Evolutionary conservation across 169 alveolate species (phyloP).

Genomic region (Babesia sp.): DNA sequence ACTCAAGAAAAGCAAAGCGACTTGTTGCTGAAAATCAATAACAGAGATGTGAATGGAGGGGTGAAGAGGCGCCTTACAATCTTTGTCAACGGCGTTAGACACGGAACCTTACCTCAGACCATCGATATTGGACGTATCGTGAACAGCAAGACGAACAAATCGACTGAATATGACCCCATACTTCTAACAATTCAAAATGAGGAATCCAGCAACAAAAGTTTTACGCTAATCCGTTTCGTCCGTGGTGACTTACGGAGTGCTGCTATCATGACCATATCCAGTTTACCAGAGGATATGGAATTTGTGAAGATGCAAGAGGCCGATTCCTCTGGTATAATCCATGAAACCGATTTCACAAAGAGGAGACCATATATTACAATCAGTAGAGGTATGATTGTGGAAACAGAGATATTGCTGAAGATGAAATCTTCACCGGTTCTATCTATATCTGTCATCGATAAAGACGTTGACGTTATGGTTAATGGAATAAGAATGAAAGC

Average conservation of each 20-base stretch:
- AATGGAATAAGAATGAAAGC: constrained; percentile 2
- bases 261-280: neutral
- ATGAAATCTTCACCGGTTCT: neutral
- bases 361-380: neutral
- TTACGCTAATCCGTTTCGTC: neutral
- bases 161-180: neutral
- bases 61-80: neutral
- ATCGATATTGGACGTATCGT: neutral
- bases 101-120: constrained; percentile 1
- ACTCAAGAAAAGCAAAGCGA: neutral
- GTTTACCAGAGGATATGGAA: neutral
- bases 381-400: constrained; percentile 5
- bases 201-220: neutral
- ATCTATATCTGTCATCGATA: neutral
- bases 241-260: neutral
- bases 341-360: neutral
- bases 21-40: neutral
- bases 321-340: neutral
- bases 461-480: neutral
- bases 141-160: neutral
- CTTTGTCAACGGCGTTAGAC: constrained; percentile 6
- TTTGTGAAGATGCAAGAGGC: constrained; percentile 12
- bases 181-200: constrained; percentile 15
- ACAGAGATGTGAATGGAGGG: neutral
- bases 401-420: neutral